A percentile compares a stretch with the other conserved stretches of the same genome.
Evolutionary conservation across 805 yeast species (phyloP).

Genomic region (Candida coleopterorum): DNA sequence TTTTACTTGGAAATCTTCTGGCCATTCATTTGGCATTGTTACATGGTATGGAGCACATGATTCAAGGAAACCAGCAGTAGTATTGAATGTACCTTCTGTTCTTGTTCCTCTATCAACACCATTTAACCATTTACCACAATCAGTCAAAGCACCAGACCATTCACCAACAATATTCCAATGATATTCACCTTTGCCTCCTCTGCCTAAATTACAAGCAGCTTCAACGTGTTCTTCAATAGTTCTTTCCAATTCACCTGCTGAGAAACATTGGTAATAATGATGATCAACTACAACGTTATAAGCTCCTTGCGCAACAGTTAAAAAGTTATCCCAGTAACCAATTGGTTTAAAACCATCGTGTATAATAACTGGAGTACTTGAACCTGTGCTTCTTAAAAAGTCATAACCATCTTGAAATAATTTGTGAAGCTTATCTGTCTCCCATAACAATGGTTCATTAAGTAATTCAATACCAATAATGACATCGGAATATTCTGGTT

Average conservation of each 20-base stretch:
- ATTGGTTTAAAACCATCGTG: constrained; percentile 77
- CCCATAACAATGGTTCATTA: constrained; percentile 85
- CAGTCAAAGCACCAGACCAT: constrained; percentile 90
- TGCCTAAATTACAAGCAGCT: constrained; percentile 29
- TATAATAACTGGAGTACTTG: constrained; percentile 54
- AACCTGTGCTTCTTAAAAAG: constrained; percentile 50
- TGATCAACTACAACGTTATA: constrained; percentile 80
- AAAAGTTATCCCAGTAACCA: constrained; percentile 59
- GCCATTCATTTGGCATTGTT: constrained; percentile 43
- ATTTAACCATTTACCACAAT: constrained; percentile 84
- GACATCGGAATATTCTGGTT: constrained; percentile 56
- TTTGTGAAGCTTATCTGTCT: constrained; percentile 52
- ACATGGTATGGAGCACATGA: constrained; percentile 46
- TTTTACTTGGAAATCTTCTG: constrained; percentile 48
- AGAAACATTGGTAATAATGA: constrained; percentile 87
- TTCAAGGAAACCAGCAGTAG: constrained; percentile 46
- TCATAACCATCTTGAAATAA: constrained; percentile 64
- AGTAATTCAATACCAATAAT: constrained; percentile 80
- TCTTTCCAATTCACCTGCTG: constrained; percentile 54
- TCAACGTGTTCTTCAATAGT: constrained; percentile 57
- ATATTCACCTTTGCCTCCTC: constrained; percentile 38
- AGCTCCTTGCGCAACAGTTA: constrained; percentile 24
- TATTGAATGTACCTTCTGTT: constrained; percentile 57
- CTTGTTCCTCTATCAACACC: constrained; percentile 84
- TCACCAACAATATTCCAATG: constrained; percentile 84